phyloP scores from a whole-genome alignment of 2,329 filamentous ascomycete genomes.

The Xenoacremonium recifei region DNA sequence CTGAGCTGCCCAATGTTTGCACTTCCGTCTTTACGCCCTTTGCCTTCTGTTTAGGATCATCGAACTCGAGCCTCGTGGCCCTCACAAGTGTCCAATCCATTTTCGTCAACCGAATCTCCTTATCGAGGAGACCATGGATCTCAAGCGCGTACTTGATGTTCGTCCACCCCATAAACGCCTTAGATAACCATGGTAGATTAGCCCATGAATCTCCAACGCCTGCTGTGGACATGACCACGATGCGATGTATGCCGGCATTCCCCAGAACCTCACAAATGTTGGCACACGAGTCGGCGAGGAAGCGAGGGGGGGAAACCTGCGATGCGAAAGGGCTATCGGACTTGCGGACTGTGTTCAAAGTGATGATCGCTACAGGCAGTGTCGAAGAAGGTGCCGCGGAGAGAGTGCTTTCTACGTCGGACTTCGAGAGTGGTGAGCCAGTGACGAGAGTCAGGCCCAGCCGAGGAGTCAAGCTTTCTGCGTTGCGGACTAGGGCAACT shows the following conservation, averaged over 20 bases:
- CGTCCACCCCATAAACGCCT: slow-evolving; percentile 36
- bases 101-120: slow-evolving; percentile 32
- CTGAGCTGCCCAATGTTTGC: slow-evolving; percentile 27
- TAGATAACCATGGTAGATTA: slow-evolving; percentile 32
- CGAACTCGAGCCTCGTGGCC: slow-evolving; percentile 29
- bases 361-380: slow-evolving; percentile 35
- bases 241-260: slow-evolving; percentile 28
- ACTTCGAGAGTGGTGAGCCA: slow-evolving; percentile 34
- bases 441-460: slow-evolving; percentile 29
- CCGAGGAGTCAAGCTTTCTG: slow-evolving; percentile 12
- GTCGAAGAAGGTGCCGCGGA: slow-evolving; percentile 14
- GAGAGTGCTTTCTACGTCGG: slow-evolving; percentile 30
- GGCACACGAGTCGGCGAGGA: slow-evolving; percentile 37
- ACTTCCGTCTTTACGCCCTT: slow-evolving; percentile 12
- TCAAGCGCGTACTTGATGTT: slow-evolving; percentile 39
- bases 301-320: slow-evolving; percentile 36
- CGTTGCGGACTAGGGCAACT: slow-evolving; percentile 37
- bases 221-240: slow-evolving; percentile 39
- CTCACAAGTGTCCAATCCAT: slow-evolving; percentile 38
- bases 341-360: slow-evolving; percentile 38
- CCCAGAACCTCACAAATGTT: slow-evolving; percentile 32
- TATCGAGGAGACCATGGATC: slow-evolving; percentile 35
- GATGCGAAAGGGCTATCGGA: slow-evolving; percentile 40
- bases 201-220: slow-evolving; percentile 38
- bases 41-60: slow-evolving; percentile 21